Evolutionary conservation across 805 yeast genomes (phyloP), one percentile per base, ranked within the genome.

Genomic region (Candida railenensis): DNA sequence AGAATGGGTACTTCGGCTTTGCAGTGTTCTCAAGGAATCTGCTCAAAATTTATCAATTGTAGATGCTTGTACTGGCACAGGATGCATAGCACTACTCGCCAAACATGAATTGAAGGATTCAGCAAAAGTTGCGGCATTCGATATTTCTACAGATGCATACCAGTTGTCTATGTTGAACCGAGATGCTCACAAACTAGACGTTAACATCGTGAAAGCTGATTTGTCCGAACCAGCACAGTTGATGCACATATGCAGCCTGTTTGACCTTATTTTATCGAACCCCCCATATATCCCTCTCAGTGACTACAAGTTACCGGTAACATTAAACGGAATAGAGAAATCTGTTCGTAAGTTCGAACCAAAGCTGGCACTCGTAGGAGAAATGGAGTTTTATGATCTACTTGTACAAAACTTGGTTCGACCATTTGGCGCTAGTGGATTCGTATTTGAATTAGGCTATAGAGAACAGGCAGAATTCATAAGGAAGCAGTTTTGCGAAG

Each of bases 51-150:
- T 73, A 19, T 54, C 47, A 1, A 63, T 83, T 2, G 51, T 86
- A 7, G 97, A 91, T 65, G 71, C 88, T 22, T 90, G 97, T 53
- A 80, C 96, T 0, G 97, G 97, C 0, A 72, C 92, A 0, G 99
- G 98, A 0, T 92, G 98, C 59, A 79, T 94, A 21, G 83, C 89
- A 0, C 64, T 89, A 22, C 56, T 77, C 3, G 48, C 87, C 32
- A 56, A 66, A 44, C 46, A 58, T 33, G 48, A 54, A 45, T 46
- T 68, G 14, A 22, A 33, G 2, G 48, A 40, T 53, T 16, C 37
- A 48, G 28, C 52, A 8, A 37, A 43, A 3, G 59, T 80, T 1
- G 49, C 48, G 3, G 90, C 82, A 0, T 61, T 82, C 2, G 96
- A 89, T 55, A 58, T 80, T 1, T 83, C 87, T 3, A 52, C 55